These are phyloP conservation scores for Aphanomyces euteiches DNA, from an alignment of 352 stramenopile genomes.

Conservation along the genomic window DNA sequence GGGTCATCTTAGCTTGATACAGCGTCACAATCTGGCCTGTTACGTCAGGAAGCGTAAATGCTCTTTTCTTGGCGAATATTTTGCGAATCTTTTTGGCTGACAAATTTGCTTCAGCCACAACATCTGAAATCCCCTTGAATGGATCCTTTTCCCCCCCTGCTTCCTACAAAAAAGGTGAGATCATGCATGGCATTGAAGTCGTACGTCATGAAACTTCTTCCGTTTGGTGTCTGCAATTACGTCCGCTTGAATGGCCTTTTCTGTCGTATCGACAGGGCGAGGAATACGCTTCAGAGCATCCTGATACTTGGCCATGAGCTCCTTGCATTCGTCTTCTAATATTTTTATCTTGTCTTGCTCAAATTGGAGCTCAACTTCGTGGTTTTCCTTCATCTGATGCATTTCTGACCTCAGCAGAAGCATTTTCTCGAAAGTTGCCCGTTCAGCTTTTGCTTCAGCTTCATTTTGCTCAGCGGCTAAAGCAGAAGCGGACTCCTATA, in stretches of 20 bases:
- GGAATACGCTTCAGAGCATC: constrained; percentile 17
- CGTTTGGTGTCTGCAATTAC: neutral
- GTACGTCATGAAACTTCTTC: constrained; percentile 19
- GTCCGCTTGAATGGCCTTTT: neutral
- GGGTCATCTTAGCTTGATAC: constrained; percentile 79
- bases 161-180: neutral
- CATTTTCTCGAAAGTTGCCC: constrained; percentile 26
- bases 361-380: constrained; percentile 19
- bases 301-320: constrained; percentile 20
- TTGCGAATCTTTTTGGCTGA: constrained; percentile 66
- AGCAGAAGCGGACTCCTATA: neutral
- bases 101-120: constrained; percentile 73
- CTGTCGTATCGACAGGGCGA: neutral
- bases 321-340: constrained; percentile 24
- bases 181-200: constrained; percentile 3
- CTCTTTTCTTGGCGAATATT: constrained; percentile 68
- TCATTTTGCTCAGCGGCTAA: neutral
- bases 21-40: constrained; percentile 70
- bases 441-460: constrained; percentile 13
- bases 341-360: constrained; percentile 22
- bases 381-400: constrained; percentile 18
- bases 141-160: neutral
- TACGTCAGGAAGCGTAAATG: constrained; percentile 64
- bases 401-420: constrained; percentile 23
- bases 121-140: constrained; percentile 54